phyloP scores from a whole-genome alignment of 306 rosid genomes.

The Dalbergia cultrata region DNA sequence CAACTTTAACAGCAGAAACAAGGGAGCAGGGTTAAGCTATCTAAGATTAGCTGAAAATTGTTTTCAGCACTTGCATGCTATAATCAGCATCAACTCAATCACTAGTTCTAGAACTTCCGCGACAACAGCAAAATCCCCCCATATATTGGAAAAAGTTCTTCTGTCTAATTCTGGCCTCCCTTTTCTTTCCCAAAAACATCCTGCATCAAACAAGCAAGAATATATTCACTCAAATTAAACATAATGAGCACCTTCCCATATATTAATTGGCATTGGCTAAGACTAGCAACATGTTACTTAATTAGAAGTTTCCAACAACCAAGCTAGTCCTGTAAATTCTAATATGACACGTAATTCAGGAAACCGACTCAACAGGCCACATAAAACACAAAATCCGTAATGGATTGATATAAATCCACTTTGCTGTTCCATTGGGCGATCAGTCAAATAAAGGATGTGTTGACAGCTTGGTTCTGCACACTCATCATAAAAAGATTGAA shows the following conservation, averaged over 20 bases:
- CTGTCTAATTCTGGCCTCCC: constrained; percentile 6
- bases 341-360: constrained; percentile 60
- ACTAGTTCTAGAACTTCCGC: constrained; percentile 31
- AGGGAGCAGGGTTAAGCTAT: constrained; percentile 24
- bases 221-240: constrained; percentile 25
- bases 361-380: constrained; percentile 29
- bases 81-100: constrained; percentile 24
- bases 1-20: constrained; percentile 21
- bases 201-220: constrained; percentile 25
- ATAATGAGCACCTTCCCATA: constrained; percentile 43
- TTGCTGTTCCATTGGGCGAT: constrained; percentile 19
- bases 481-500: constrained; percentile 27
- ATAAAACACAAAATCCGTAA: constrained; percentile 37
- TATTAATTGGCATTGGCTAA: constrained; percentile 48
- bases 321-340: constrained; percentile 46
- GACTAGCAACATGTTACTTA: constrained; percentile 42
- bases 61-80: constrained; percentile 2
- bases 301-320: constrained; percentile 47
- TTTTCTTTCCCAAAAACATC: constrained; percentile 10
- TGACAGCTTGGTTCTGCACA: constrained; percentile 35
- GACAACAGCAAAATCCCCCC: constrained; percentile 14
- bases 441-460: constrained; percentile 51
- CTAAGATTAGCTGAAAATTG: constrained; percentile 2
- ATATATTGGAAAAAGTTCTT: not conserved
- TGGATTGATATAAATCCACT: constrained; percentile 39